phyloP scores from a whole-genome alignment of 116 monocot genomes.

The Cymodocea nodosa region DNA sequence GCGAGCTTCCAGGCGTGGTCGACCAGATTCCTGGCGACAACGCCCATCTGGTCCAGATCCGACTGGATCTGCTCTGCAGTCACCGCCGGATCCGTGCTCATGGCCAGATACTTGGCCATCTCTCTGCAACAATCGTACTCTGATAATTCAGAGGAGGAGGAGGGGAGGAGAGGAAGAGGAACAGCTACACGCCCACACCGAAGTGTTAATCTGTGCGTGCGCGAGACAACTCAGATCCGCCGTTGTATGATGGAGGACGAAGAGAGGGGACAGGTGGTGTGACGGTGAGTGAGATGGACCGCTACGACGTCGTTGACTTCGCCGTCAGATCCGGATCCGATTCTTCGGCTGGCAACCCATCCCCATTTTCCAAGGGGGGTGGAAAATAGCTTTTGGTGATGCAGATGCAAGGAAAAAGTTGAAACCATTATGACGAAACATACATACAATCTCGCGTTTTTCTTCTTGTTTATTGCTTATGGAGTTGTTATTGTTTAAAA shows the following conservation, averaged over 20 bases:
- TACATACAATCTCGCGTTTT: too few species aligned
- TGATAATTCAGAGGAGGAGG: background rate
- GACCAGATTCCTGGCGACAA: conserved; percentile 48
- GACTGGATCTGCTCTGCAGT: conserved; percentile 25
- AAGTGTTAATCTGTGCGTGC: background rate
- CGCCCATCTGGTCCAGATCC: conserved; percentile 51
- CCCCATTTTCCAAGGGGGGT: too few species aligned
- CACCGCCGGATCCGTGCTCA: conserved; percentile 40
- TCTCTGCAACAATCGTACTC: background rate
- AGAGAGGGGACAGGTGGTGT: background rate
- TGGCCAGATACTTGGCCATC: conserved; percentile 23
- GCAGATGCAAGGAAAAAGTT: too few species aligned
- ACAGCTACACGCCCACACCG: too few species aligned
- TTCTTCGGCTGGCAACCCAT: too few species aligned
- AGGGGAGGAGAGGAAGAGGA: too few species aligned
- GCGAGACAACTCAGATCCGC: background rate
- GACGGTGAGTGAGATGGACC: background rate
- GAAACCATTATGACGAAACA: too few species aligned
- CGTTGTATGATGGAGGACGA: background rate
- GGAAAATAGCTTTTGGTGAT: too few species aligned
- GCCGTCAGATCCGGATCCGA: too few species aligned
- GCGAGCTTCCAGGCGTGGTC: conserved; percentile 38
- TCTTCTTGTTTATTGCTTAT: too few species aligned
- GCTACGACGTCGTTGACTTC: too few species aligned
- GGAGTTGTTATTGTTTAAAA: too few species aligned